phyloP scores from a whole-genome alignment of 1,284 basidiomycete species.

The Rhodotorula sp. region DNA sequence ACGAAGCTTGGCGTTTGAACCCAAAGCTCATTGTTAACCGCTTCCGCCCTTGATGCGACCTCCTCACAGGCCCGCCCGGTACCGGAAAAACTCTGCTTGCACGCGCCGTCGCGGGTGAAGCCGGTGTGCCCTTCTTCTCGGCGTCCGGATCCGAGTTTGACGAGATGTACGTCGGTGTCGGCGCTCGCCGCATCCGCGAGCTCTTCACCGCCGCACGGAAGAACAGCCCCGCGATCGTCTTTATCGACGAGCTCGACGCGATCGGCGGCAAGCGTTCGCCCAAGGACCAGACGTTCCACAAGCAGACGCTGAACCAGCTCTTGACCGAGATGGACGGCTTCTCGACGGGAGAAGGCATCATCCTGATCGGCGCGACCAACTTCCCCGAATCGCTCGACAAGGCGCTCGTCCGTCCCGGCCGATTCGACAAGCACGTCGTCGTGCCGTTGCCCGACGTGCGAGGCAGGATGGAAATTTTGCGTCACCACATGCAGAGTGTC shows the following conservation, averaged over 20 bases:
- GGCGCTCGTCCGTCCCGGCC: conserved; percentile 85
- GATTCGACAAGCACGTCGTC: conserved; percentile 87
- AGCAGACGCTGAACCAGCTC: conserved; percentile 85
- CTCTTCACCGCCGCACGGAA: conserved; percentile 92
- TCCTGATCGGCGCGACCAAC: conserved; percentile 92
- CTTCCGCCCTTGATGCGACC: fast-evolving
- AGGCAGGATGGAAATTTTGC: conserved; percentile 79
- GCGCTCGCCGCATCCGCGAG: conserved; percentile 93
- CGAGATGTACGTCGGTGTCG: conserved; percentile 82
- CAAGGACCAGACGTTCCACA: conserved; percentile 83
- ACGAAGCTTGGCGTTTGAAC: too few relatives aligned
- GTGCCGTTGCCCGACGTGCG: conserved; percentile 81
- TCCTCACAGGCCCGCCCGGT: conserved; percentile 55
- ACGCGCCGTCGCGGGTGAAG: conserved; percentile 93
- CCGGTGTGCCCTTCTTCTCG: conserved; percentile 83
- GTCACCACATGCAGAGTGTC: conserved; percentile 82
- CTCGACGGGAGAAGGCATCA: conserved; percentile 81
- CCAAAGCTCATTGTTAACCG: too few relatives aligned
- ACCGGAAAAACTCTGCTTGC: conserved; percentile 98
- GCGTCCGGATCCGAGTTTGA: conserved; percentile 84
- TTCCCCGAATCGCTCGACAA: conserved; percentile 82
- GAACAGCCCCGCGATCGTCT: conserved; percentile 91
- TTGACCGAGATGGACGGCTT: conserved; percentile 95
- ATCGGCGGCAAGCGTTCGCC: conserved; percentile 87
- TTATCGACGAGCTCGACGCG: conserved; percentile 90